These are phyloP conservation scores for Neurospora sp. DNA, from an alignment of 495 filamentous ascomycete species.

Conservation along the genomic window DNA sequence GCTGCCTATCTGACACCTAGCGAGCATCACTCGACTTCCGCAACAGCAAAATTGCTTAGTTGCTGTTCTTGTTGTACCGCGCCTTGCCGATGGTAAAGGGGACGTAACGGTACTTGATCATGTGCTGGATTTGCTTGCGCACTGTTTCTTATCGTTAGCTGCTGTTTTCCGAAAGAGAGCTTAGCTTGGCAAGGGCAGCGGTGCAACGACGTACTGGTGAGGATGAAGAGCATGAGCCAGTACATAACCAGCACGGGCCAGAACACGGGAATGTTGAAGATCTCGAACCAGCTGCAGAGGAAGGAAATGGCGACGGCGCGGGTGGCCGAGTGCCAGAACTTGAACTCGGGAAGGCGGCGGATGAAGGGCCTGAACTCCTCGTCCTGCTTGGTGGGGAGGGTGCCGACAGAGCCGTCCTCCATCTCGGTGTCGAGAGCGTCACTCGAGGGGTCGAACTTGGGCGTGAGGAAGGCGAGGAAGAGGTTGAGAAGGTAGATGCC, in stretches of 20 bases:
- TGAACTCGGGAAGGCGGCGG: constrained; percentile 92
- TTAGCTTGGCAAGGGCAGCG: background rate
- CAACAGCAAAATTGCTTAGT: constrained; percentile 9
- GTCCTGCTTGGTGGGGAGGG: constrained; percentile 84
- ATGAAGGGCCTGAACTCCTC: constrained; percentile 98
- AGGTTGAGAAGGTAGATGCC: constrained; percentile 99
- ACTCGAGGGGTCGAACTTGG: constrained; percentile 97
- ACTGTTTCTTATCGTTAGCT: constrained; percentile 44
- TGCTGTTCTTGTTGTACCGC: constrained; percentile 55
- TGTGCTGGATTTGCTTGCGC: constrained; percentile 98
- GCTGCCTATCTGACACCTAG: background rate
- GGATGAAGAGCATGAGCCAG: constrained; percentile 88
- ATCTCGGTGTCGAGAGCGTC: constrained; percentile 85
- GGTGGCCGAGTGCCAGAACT: constrained; percentile 96
- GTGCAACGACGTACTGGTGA: constrained; percentile 76
- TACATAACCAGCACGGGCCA: constrained; percentile 98
- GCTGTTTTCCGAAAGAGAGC: background rate
- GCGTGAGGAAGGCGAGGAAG: constrained; percentile 96
- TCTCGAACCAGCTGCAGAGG: constrained; percentile 77
- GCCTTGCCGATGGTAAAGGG: constrained; percentile 92
- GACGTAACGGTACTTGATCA: constrained; percentile 99
- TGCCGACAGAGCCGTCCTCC: constrained; percentile 73
- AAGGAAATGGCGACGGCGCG: constrained; percentile 79
- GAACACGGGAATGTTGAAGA: constrained; percentile 96
- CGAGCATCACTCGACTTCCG: background rate